Percentiles rank a stretch among this genome's conserved stretches.
Conservation (phyloP, 257 asterid species). For the Nicotiana undulata region DNA sequence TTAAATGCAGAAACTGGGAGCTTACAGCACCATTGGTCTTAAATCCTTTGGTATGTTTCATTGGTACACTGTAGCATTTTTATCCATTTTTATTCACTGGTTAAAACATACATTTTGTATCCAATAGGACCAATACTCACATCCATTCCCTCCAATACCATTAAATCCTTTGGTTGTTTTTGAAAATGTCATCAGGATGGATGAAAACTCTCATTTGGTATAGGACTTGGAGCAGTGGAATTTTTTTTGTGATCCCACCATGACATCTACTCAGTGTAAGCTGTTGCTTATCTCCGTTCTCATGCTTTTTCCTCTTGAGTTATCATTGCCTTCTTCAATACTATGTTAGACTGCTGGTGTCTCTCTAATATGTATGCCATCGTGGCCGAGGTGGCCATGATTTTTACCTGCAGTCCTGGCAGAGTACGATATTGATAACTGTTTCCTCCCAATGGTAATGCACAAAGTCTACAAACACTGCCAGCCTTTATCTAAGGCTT, state of each 20-base stretch:
- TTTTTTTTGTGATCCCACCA: neutral
- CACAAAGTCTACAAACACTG: neutral
- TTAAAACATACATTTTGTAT: neutral
- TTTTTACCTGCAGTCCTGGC: neutral
- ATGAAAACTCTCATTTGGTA: too few relatives aligned
- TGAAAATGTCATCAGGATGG: too few relatives aligned
- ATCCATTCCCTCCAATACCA: neutral
- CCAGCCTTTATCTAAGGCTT: neutral
- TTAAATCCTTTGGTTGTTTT: too few relatives aligned
- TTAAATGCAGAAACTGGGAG: constrained; percentile 73
- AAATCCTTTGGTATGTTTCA: too few relatives aligned
- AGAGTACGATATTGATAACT: neutral
- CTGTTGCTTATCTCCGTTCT: neutral
- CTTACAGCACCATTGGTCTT: constrained; percentile 54
- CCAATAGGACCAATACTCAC: neutral
- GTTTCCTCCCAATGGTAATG: neutral
- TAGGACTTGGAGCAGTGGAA: neutral
- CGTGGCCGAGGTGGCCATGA: neutral
- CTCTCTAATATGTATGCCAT: neutral
- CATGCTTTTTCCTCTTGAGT: neutral
- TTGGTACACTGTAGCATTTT: neutral
- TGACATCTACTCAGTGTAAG: neutral
- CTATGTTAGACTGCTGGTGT: neutral
- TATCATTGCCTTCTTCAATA: neutral
- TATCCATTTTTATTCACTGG: neutral